Evolutionary conservation across 805 yeast genomes (phyloP).

Genomic region (Candida patagonica): DNA sequence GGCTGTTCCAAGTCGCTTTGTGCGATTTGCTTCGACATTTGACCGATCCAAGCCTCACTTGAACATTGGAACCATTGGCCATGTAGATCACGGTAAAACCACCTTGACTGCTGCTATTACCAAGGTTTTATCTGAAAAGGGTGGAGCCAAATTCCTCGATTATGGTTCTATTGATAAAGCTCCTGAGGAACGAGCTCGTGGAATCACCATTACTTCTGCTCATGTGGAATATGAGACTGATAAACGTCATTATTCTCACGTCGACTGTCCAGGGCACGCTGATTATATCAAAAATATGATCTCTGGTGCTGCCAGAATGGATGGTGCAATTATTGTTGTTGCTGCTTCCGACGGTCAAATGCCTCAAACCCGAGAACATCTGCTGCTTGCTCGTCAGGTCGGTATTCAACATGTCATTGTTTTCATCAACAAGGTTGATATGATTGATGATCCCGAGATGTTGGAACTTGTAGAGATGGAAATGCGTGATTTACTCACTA

Average conservation of each 20-base stretch:
- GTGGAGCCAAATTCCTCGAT: slow-evolving; percentile 91
- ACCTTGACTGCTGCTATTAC: slow-evolving; percentile 98
- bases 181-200: slow-evolving; percentile 99
- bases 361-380: slow-evolving; percentile 99
- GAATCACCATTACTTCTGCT: slow-evolving; percentile 96
- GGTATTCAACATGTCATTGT: slow-evolving; percentile 98
- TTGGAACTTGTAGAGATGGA: slow-evolving; percentile 99
- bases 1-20: slow-evolving; percentile 5
- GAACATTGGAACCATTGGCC: slow-evolving; percentile 97
- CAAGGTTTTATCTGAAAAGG: slow-evolving; percentile 77
- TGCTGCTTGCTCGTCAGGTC: slow-evolving; percentile 97
- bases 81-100: slow-evolving; percentile 98
- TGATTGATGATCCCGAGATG: slow-evolving; percentile 98
- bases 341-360: slow-evolving; percentile 99
- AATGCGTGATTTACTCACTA: slow-evolving; percentile 89
- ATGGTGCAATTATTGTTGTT: slow-evolving; percentile 98
- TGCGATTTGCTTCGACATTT: slow-evolving; percentile 43
- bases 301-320: slow-evolving; percentile 99
- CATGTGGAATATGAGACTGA: slow-evolving; percentile 96
- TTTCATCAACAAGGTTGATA: slow-evolving; percentile 95
- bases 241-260: slow-evolving; percentile 94
- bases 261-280: slow-evolving; percentile 98
- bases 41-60: slow-evolving; percentile 95
- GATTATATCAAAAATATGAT: slow-evolving; percentile 99
- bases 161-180: slow-evolving; percentile 92